Evolutionary conservation across 1,284 basidiomycete species (phyloP).

Genomic region (Naganishia cerealis): DNA sequence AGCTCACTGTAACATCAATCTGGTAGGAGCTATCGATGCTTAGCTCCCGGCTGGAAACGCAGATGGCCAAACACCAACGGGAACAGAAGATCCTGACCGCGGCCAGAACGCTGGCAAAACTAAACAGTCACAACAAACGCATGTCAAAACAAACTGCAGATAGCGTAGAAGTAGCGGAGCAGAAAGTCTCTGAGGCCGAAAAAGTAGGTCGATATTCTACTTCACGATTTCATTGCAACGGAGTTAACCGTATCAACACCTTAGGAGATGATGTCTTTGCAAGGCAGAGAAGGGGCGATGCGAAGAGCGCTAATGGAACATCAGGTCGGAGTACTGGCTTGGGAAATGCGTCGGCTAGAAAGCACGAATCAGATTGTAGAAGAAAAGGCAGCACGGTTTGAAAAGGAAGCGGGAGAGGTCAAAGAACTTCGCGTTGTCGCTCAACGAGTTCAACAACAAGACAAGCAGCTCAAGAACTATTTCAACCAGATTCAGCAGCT

Average conservation of each 20-base stretch:
- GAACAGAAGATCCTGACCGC: conserved; percentile 55
- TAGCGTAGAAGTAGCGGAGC: conserved; percentile 52
- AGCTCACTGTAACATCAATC: background rate
- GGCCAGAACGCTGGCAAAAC: conserved; percentile 52
- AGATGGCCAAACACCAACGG: conserved; percentile 50
- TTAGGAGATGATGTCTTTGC: conserved; percentile 51
- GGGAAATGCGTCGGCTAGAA: conserved; percentile 53
- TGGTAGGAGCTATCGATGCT: conserved; percentile 49
- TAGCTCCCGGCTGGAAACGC: conserved; percentile 44
- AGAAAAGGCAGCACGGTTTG: conserved; percentile 16
- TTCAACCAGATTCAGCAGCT: conserved; percentile 49
- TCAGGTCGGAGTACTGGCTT: conserved; percentile 54
- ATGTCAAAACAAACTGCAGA: conserved; percentile 54
- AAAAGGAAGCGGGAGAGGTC: conserved; percentile 25
- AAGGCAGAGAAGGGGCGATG: conserved; percentile 48
- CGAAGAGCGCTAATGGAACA: conserved; percentile 53
- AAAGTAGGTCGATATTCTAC: conserved; percentile 41
- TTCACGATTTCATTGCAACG: background rate
- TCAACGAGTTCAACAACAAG: conserved; percentile 30
- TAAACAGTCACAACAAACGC: conserved; percentile 52
- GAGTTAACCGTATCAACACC: background rate
- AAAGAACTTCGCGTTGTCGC: conserved; percentile 16
- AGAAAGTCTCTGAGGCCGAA: conserved; percentile 52
- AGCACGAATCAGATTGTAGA: conserved; percentile 26
- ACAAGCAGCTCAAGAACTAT: conserved; percentile 39